phyloP scores from a whole-genome alignment of 1,284 basidiomycete genomes.

The Gastroboletus turbinatus region DNA sequence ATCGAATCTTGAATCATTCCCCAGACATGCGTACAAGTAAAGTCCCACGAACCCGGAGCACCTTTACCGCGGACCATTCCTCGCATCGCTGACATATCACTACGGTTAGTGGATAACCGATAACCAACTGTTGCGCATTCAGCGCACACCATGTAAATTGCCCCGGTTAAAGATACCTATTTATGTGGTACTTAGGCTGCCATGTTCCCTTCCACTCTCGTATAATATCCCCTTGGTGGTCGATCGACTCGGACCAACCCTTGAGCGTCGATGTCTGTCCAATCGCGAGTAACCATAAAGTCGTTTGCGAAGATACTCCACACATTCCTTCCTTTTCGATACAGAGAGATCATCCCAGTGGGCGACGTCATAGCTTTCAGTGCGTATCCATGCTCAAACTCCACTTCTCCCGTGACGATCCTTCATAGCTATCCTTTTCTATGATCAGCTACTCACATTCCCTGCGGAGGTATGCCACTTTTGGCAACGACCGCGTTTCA shows the following conservation, averaged over 20 bases:
- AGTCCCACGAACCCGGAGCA: too few relatives aligned
- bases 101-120: too few relatives aligned
- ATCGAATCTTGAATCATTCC: too few relatives aligned
- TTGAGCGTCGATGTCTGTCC: background rate
- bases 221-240: background rate
- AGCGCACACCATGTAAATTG: too few relatives aligned
- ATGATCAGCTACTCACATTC: slow-evolving; percentile 42
- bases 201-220: too few relatives aligned
- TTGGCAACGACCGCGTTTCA: slow-evolving; percentile 33
- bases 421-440: slow-evolving; percentile 37
- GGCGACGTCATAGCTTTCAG: slow-evolving; percentile 6
- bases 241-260: too few relatives aligned
- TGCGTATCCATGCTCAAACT: background rate
- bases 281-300: background rate
- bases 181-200: background rate
- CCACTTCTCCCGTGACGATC: background rate
- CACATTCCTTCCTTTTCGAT: background rate
- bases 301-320: background rate
- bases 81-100: too few relatives aligned
- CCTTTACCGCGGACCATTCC: too few relatives aligned
- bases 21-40: too few relatives aligned
- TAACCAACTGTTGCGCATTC: too few relatives aligned
- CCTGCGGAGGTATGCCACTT: slow-evolving; percentile 37
- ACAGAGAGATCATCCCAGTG: background rate
- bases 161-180: too few relatives aligned